Base-by-base conservation (phyloP, 2,329 filamentous ascomycete species). In the Diaporthe helianthi region DNA sequence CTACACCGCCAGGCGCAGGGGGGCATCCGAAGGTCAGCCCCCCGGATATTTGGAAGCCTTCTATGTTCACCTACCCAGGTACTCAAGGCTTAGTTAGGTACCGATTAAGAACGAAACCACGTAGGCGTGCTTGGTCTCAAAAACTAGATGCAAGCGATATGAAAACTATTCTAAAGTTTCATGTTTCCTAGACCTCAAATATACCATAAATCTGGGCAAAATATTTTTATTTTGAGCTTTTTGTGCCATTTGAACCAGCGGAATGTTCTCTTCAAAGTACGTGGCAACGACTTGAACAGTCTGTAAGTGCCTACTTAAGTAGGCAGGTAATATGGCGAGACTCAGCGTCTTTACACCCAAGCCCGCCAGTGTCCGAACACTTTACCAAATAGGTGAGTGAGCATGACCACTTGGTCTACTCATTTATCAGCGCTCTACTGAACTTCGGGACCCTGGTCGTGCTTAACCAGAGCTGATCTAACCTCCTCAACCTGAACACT, bases 401-500 rank as follows among this genome's bases (percentile, higher is more conserved):
- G 12, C 5, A 15, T 6, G 17, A 22, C 15, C 29, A 55, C 24
- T 47, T 4, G 4, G 5, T 36, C 1, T 3, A 22, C 29, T 26
- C 17, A 9, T 6, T 3, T 24, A n/a, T 1, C 10, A 9, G 2
- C 9, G 17, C 19, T 10, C 26, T 60, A 67, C 26, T 67, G 49
- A 3, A 41, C 33, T 2, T 22, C n/a, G 3, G 67, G 26, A 3
- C 67, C 67, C 2, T 38, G 10, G 22, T 69, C 67, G 19, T 69
- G 67, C 51, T 69, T 69, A 22, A 65, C 67, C 17, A 69, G 13
- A 12, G 60, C 51, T 2, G 67, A 4, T 17, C 67, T 52, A 7
- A 69, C 67, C 31, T 69, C 67, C 51, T 69, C 67, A 19, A 69
- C 67, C 51, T 69, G 67, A 9, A 63, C 29, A 7, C 58, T 69